Percentiles rank a stretch among this genome's conserved stretches.
phyloP scores from a whole-genome alignment of 768 basidiomycete species.

The Collybia mongolica region DNA sequence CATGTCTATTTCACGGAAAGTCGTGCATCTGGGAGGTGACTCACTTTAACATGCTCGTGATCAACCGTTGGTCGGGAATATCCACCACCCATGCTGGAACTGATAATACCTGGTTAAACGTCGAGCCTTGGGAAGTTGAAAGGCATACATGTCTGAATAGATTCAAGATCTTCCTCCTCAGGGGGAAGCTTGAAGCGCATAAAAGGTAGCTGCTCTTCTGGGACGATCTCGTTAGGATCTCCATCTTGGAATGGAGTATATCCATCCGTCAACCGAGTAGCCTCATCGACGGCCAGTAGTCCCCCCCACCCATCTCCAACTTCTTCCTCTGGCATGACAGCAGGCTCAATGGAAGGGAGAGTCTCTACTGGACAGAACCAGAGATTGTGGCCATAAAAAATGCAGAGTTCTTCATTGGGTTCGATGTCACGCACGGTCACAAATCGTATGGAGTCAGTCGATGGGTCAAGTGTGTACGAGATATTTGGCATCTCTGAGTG shows the following conservation, averaged over 20 bases:
- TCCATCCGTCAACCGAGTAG: constrained; percentile 13
- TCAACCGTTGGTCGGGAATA: constrained; percentile 58
- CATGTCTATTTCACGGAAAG: not conserved
- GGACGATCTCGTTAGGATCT: constrained; percentile 45
- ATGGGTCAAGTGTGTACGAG: constrained; percentile 54
- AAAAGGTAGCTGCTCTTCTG: constrained; percentile 67
- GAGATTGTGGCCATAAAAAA: constrained; percentile 69
- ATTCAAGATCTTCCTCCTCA: constrained; percentile 60
- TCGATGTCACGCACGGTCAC: constrained; percentile 51
- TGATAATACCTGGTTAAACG: constrained; percentile 19
- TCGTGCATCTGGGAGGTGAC: constrained; percentile 9
- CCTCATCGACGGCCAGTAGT: constrained; percentile 25
- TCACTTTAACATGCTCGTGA: constrained; percentile 63
- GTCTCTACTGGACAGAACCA: constrained; percentile 55
- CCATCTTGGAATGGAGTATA: constrained; percentile 32
- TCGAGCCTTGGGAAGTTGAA: not conserved
- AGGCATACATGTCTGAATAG: constrained; percentile 53
- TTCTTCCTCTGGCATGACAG: constrained; percentile 5
- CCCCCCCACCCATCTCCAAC: constrained; percentile 48
- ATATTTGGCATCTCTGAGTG: constrained; percentile 72
- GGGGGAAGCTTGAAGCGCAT: constrained; percentile 55
- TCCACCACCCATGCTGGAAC: constrained; percentile 80
- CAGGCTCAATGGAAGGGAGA: not conserved
- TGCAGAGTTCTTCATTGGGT: constrained; percentile 72
- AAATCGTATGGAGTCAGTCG: constrained; percentile 62